Evolutionary conservation across 2,329 filamentous ascomycete genomes (phyloP).

Genomic region (Hypoxylon sp.): DNA sequence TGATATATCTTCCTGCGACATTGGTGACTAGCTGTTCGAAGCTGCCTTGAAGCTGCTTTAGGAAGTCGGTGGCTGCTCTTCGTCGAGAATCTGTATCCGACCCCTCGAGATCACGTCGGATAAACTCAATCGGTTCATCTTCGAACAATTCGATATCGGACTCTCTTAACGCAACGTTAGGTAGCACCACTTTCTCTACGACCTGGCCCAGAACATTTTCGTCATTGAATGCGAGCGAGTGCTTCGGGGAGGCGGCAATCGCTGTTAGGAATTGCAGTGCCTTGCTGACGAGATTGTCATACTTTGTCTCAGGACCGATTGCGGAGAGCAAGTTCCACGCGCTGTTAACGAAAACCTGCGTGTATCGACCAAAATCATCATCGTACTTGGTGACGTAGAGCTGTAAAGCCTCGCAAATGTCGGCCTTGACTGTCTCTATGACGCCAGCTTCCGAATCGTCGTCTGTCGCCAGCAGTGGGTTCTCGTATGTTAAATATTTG

Average conservation of each 20-base stretch:
- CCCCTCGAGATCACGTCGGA: slow-evolving; percentile 92
- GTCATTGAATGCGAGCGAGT: slow-evolving; percentile 89
- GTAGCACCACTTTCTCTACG: slow-evolving; percentile 94
- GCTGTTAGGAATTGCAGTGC: slow-evolving; percentile 95
- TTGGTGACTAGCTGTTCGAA: slow-evolving; percentile 88
- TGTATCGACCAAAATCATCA: slow-evolving; percentile 87
- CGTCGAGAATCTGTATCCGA: slow-evolving; percentile 95
- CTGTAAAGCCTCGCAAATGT: slow-evolving; percentile 91
- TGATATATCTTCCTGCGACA: slow-evolving; percentile 89
- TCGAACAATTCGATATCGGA: slow-evolving; percentile 97
- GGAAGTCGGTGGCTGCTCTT: slow-evolving; percentile 93
- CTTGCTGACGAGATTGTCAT: slow-evolving; percentile 94
- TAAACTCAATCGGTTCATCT: slow-evolving; percentile 99
- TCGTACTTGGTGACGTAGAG: slow-evolving; percentile 96
- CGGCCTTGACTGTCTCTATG: slow-evolving; percentile 89
- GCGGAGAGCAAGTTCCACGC: slow-evolving; percentile 93
- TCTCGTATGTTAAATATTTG: slow-evolving; percentile 94
- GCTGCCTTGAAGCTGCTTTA: slow-evolving; percentile 88
- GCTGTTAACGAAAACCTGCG: slow-evolving; percentile 87
- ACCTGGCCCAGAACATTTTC: slow-evolving; percentile 85
- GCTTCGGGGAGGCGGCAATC: slow-evolving; percentile 81
- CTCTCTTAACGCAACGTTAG: slow-evolving; percentile 91
- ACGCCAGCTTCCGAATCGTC: slow-evolving; percentile 91
- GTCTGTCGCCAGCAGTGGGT: slow-evolving; percentile 83
- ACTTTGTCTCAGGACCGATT: slow-evolving; percentile 89